Evolutionary conservation across 768 basidiomycete genomes (phyloP).

Genomic region (Leucogyrophana mollusca): DNA sequence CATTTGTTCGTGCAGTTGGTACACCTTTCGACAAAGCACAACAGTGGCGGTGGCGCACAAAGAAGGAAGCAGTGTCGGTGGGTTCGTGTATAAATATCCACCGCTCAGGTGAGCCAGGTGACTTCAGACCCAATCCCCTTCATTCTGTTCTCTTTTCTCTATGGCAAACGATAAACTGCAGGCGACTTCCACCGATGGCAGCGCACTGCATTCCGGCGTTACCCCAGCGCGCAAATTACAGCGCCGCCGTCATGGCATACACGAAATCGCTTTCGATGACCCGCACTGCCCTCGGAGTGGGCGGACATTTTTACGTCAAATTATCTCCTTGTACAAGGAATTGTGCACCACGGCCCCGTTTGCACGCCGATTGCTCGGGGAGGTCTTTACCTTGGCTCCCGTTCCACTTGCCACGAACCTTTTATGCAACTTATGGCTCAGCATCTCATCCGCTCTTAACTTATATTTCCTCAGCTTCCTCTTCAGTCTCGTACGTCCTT

Average conservation of each 20-base stretch:
- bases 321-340: not conserved
- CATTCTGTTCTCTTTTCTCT: not conserved
- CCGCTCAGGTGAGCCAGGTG: not conserved
- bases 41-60: conserved; percentile 7
- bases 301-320: not conserved
- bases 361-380: conserved; percentile 9
- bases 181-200: not conserved
- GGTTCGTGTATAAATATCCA: conserved; percentile 16
- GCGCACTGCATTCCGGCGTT: not conserved
- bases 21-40: not conserved
- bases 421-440: conserved; percentile 27
- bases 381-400: conserved; percentile 21
- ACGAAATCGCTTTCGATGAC: conserved; percentile 21
- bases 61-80: not conserved
- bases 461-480: conserved; percentile 33
- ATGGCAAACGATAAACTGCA: conserved; percentile 1
- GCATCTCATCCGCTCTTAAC: conserved; percentile 32
- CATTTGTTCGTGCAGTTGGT: not conserved
- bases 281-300: not conserved
- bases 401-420: conserved; percentile 19
- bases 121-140: not conserved
- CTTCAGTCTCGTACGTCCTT: conserved; percentile 20
- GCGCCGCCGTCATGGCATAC: conserved; percentile 18
- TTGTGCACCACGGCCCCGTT: conserved; percentile 4
- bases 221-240: conserved; percentile 6